These are phyloP conservation scores for Cordyceps fumosorosea DNA, from an alignment of 2,329 filamentous ascomycete genomes.

Conservation along the genomic window DNA sequence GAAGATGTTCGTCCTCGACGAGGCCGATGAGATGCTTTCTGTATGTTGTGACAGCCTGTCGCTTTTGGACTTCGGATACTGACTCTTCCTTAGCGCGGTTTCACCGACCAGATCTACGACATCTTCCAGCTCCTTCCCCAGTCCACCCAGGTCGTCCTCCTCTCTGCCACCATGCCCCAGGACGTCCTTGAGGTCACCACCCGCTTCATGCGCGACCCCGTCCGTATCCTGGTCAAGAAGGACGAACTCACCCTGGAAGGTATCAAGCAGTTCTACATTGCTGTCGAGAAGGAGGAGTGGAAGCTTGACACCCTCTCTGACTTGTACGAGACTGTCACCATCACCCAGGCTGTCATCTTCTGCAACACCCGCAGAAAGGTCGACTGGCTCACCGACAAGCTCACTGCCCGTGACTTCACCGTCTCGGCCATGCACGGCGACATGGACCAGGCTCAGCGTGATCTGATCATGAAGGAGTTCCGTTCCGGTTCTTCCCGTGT, in stretches of 20 bases:
- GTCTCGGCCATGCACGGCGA: slow-evolving; percentile 99
- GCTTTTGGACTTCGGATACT: slow-evolving; percentile 19
- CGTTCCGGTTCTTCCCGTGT: slow-evolving; percentile 97
- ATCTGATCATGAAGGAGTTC: slow-evolving; percentile 99
- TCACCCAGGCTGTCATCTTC: slow-evolving; percentile 99
- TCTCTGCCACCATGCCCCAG: slow-evolving; percentile 98
- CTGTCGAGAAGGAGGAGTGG: slow-evolving; percentile 99
- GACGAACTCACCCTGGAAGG: slow-evolving; percentile 98
- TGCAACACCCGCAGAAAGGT: slow-evolving; percentile 99
- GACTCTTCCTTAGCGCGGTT: slow-evolving; percentile 65
- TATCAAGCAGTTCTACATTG: slow-evolving; percentile 99
- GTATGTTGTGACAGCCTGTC: slow-evolving; percentile 38
- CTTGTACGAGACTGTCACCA: slow-evolving; percentile 98
- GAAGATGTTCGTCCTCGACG: slow-evolving; percentile 99
- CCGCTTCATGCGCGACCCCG: slow-evolving; percentile 99
- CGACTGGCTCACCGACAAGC: slow-evolving; percentile 99
- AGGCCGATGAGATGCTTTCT: slow-evolving; percentile 99
- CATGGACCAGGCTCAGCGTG: slow-evolving; percentile 97
- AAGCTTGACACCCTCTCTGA: slow-evolving; percentile 99
- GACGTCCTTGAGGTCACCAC: slow-evolving; percentile 99
- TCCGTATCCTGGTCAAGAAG: slow-evolving; percentile 99
- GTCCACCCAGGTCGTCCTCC: slow-evolving; percentile 95
- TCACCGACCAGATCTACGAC: slow-evolving; percentile 99
- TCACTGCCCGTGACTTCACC: slow-evolving; percentile 96
- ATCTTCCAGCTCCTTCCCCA: slow-evolving; percentile 99